Conservation (phyloP, 164 flowering plant genomes). For the Umbilicus rupestris region DNA sequence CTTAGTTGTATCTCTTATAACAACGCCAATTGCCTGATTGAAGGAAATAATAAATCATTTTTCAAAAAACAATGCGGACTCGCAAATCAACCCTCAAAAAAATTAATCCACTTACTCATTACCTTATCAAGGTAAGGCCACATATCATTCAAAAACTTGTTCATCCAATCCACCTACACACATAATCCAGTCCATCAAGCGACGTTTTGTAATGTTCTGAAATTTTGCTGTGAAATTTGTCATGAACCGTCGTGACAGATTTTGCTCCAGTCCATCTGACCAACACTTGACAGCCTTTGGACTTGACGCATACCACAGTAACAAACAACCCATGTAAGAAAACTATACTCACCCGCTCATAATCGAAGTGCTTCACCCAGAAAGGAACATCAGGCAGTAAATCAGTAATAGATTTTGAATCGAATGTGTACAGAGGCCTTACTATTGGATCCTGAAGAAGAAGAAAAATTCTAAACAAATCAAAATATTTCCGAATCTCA, state of each 20-base stretch:
- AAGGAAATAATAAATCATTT: not conserved
- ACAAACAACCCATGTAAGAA: not conserved
- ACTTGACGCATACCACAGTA: not conserved
- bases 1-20: constrained; percentile 30
- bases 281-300: not conserved
- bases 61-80: not conserved
- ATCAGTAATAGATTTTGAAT: constrained; percentile 30
- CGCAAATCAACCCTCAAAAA: not conserved
- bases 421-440: constrained; percentile 42
- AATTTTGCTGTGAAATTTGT: not conserved
- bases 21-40: constrained; percentile 47
- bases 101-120: not conserved
- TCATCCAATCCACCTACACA: constrained; percentile 84
- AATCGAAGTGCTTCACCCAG: constrained; percentile 79
- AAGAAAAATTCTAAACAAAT: not conserved
- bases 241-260: no score
- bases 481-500: not conserved
- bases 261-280: no score
- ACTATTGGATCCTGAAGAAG: constrained; percentile 44
- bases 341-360: constrained; percentile 48
- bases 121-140: constrained; percentile 85
- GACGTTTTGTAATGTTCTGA: no score
- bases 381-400: constrained; percentile 61
- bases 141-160: constrained; percentile 50
- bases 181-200: not conserved